A percentile compares a stretch with the other conserved stretches of the same genome.
Conservation (phyloP, 495 filamentous ascomycete species). For the Tetracladium marchalianum region DNA sequence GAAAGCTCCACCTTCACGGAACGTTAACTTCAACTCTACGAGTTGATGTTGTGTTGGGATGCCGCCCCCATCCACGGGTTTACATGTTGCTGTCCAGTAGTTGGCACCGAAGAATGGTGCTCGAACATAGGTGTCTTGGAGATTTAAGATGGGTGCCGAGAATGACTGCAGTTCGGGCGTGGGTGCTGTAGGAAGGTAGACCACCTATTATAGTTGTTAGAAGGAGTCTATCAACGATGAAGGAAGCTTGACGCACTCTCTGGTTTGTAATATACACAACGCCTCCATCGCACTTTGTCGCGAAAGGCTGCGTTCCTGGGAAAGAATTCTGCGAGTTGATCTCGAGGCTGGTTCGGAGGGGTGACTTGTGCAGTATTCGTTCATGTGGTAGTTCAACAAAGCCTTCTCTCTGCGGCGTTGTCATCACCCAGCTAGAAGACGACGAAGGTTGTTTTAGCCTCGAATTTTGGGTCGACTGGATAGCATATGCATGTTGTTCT, state of each 20-base stretch:
- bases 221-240: not conserved
- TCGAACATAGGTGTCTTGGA: slow-evolving; percentile 80
- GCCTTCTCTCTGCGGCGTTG: slow-evolving; percentile 36
- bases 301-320: slow-evolving; percentile 45
- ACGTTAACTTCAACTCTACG: slow-evolving; percentile 73
- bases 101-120: slow-evolving; percentile 96
- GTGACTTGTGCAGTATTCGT: slow-evolving; percentile 58
- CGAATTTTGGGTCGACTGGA: slow-evolving; percentile 6
- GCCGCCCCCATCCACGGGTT: slow-evolving; percentile 75
- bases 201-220: slow-evolving; percentile 44
- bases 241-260: slow-evolving; percentile 46
- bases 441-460: slow-evolving; percentile 11
- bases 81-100: slow-evolving; percentile 71
- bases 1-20: slow-evolving; percentile 90
- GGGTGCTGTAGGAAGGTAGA: slow-evolving; percentile 71
- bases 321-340: slow-evolving; percentile 50
- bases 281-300: slow-evolving; percentile 49
- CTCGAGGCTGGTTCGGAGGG: slow-evolving; percentile 56
- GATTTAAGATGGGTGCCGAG: slow-evolving; percentile 72
- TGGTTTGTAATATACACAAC: slow-evolving; percentile 81
- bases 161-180: slow-evolving; percentile 74
- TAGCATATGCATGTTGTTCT: slow-evolving; percentile 15
- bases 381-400: slow-evolving; percentile 67
- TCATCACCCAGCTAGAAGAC: slow-evolving; percentile 67
- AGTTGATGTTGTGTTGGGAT: slow-evolving; percentile 64